Base-by-base conservation (phyloP, 129 eudicot genomes). In the Pulicaria dysenterica region DNA sequence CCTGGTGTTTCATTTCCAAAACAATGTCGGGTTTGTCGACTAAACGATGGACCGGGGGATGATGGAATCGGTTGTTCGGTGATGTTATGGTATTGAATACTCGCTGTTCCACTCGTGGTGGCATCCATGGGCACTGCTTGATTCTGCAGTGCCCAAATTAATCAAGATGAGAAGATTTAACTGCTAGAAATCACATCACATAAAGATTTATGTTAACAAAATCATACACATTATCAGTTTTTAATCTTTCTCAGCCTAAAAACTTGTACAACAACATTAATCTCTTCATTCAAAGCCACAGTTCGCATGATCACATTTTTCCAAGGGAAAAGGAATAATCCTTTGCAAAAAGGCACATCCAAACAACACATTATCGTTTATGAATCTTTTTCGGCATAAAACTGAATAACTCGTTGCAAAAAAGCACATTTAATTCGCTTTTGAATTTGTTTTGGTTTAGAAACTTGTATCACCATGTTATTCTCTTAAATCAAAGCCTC, bases 51-150 rank as follows among this genome's bases (percentile, higher is more conserved):
- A 7, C 74, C 17, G 5, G 91, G 73, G 10, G 91, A 80, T n/a
- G 61, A 80, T 38, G 90, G 60, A 58, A 87, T 65, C 13, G 85
- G 77, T 77, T 94, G 99, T 8, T 88, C 99, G 5, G 95, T 19
- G 13, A 94, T 83, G 83, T 77, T 88, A 71, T 79, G 92, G 83
- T 72, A 86, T 70, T 88, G 99, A 75, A 86, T 74, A 55, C 85
- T 85, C 17, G 90, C 81, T 9, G 96, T 74, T 81, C 88, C 97
- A 81, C 99, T 84, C 9, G 89, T 77, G 36, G 99, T 82, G 86
- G 97, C 86, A 48, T 94, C 99, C 99, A 94, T 93, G 96, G 97
- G 97, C 99, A 94, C 97, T 79, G 93, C 97, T 82, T 65, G 43
- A 56, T 71, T 71, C 75, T 84, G 97, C 89, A 91, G 95, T 91